Conservation (phyloP, 345 rosid species). For the Nephelium lappaceum region DNA sequence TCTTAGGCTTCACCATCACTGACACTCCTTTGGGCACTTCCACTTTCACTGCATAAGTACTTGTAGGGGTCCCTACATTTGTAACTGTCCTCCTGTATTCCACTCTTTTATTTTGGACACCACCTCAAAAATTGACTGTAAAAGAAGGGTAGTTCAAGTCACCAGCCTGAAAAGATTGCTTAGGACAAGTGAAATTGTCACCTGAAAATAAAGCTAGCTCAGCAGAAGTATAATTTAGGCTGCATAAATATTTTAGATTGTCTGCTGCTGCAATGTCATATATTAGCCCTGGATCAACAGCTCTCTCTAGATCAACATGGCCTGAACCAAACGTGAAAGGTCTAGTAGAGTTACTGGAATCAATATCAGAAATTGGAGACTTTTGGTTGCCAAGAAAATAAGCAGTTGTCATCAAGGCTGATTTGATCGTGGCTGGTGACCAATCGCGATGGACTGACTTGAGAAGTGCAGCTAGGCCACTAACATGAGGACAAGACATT, state of each 20-base stretch:
- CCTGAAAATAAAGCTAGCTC: slow-evolving; percentile 35
- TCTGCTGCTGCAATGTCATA: slow-evolving; percentile 41
- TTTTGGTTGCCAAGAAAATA: slow-evolving; percentile 48
- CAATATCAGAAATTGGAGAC: slow-evolving; percentile 35
- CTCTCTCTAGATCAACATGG: too few species aligned
- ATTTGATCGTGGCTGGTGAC: slow-evolving; percentile 86
- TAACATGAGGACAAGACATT: slow-evolving; percentile 84
- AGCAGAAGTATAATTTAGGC: slow-evolving; percentile 40
- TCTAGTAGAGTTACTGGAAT: slow-evolving; percentile 27
- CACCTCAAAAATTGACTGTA: slow-evolving; percentile 36
- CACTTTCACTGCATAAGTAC: too few species aligned
- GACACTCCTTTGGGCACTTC: too few species aligned
- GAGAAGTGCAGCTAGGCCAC: slow-evolving; percentile 63
- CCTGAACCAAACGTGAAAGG: slow-evolving; percentile 58
- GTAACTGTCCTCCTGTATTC: too few species aligned
- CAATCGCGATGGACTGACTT: slow-evolving; percentile 59
- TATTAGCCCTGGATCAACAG: slow-evolving; percentile 54
- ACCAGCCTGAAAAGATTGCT: slow-evolving; percentile 12
- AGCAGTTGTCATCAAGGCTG: slow-evolving; percentile 87
- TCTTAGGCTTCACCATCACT: too few species aligned
- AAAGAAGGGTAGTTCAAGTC: slow-evolving; percentile 69
- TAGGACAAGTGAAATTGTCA: slow-evolving; percentile 36
- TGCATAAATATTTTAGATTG: slow-evolving; percentile 50
- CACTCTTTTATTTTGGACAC: neutral
- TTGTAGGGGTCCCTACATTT: too few species aligned